phyloP scores from a whole-genome alignment of 805 yeast species.

The Millerozyma acaciae region DNA sequence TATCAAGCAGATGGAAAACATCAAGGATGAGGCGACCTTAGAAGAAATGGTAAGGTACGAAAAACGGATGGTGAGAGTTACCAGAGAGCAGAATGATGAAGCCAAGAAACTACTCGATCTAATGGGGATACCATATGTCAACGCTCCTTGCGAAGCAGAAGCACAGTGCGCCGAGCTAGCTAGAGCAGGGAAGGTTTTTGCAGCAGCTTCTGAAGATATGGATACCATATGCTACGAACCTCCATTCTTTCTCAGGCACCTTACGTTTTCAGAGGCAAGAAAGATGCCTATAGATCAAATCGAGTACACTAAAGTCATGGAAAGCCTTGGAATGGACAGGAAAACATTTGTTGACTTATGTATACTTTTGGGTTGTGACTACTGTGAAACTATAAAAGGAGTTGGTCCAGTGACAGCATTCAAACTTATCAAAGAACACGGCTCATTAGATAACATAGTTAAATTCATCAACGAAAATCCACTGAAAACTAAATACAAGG shows the following conservation, averaged over 20 bases:
- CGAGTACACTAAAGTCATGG: slow-evolving; percentile 60
- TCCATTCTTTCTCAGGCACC: slow-evolving; percentile 76
- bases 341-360: slow-evolving; percentile 85
- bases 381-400: slow-evolving; percentile 92
- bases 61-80: slow-evolving; percentile 83
- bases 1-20: slow-evolving; percentile 62
- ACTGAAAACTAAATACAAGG: slow-evolving; percentile 60
- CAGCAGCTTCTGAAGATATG: slow-evolving; percentile 99
- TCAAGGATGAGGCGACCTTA: slow-evolving; percentile 75
- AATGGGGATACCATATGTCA: slow-evolving; percentile 94
- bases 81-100: slow-evolving; percentile 89
- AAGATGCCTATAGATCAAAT: slow-evolving; percentile 90
- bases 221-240: slow-evolving; percentile 93
- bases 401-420: slow-evolving; percentile 94
- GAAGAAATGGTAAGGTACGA: slow-evolving; percentile 76
- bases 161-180: slow-evolving; percentile 97
- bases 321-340: slow-evolving; percentile 70
- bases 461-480: slow-evolving; percentile 55
- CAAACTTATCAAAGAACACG: slow-evolving; percentile 83
- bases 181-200: slow-evolving; percentile 84
- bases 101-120: slow-evolving; percentile 74
- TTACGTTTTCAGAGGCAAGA: slow-evolving; percentile 91
- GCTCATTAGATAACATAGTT: slow-evolving; percentile 74
- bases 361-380: slow-evolving; percentile 93
- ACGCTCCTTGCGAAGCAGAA: slow-evolving; percentile 98